A percentile compares a stretch with the other conserved stretches of the same genome.
Evolutionary conservation across 257 asterid genomes (phyloP).

Genomic region (Ocimum tenuiflorum): DNA sequence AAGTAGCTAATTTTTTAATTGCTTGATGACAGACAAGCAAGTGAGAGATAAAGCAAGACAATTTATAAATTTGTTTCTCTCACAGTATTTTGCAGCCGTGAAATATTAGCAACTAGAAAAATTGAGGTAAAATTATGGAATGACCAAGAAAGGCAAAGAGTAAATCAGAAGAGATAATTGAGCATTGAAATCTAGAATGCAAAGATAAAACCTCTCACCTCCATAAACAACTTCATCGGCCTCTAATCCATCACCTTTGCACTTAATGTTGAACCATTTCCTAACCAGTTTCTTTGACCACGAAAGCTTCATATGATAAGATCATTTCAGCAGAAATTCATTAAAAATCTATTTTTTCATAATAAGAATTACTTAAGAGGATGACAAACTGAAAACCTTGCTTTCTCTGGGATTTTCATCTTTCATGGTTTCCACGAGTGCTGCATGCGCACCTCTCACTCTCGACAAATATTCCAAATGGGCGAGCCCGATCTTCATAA

Average conservation of each 20-base stretch:
- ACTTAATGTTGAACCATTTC: conserved; percentile 73
- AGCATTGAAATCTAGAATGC: not conserved
- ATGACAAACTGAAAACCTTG: conserved; percentile 42
- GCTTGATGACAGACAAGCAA: conserved; percentile 26
- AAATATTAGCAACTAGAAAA: conserved; percentile 22
- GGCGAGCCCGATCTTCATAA: too few species aligned
- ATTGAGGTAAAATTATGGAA: conserved; percentile 14
- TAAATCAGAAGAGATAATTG: not conserved
- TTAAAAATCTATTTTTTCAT: not conserved
- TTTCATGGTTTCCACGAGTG: conserved; percentile 56
- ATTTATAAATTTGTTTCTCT: conserved; percentile 18
- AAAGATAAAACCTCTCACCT: conserved; percentile 40
- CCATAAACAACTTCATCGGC: conserved; percentile 62
- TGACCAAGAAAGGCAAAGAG: conserved; percentile 13
- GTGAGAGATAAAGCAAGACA: conserved; percentile 36
- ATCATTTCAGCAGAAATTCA: conserved; percentile 17
- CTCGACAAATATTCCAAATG: too few species aligned
- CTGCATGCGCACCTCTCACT: conserved; percentile 50
- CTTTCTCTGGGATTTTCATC: conserved; percentile 61
- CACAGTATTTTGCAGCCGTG: conserved; percentile 23
- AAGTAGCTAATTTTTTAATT: not conserved
- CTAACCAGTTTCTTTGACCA: conserved; percentile 85
- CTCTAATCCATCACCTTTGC: conserved; percentile 56
- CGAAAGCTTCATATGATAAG: conserved; percentile 55
- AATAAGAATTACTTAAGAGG: not conserved